These are phyloP conservation scores for Pseudotulostoma volvatum DNA, from an alignment of 495 filamentous ascomycete species.

Conservation along the genomic window DNA sequence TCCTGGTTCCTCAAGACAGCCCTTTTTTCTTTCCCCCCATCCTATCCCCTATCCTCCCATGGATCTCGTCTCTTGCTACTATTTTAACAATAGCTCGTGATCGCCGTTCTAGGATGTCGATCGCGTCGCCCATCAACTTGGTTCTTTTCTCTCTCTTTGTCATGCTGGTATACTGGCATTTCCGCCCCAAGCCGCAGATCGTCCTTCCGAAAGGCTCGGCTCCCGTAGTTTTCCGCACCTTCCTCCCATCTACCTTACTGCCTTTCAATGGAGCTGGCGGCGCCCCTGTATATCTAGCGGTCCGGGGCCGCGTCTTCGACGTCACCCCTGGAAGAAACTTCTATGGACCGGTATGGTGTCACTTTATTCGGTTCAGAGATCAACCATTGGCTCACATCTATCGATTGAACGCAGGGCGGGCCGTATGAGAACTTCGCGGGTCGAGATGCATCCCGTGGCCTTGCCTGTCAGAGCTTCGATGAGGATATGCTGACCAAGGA, in stretches of 20 bases:
- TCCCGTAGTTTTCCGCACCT: slow-evolving; percentile 73
- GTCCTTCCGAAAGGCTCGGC: slow-evolving; percentile 52
- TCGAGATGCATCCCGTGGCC: slow-evolving; percentile 77
- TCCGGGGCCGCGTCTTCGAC: slow-evolving; percentile 76
- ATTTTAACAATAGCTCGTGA: no score
- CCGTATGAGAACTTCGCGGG: slow-evolving; percentile 91
- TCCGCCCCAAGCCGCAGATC: slow-evolving; percentile 42
- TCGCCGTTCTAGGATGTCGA: slow-evolving; percentile 35
- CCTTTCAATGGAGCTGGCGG: slow-evolving; percentile 72
- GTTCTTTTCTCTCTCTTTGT: slow-evolving; percentile 54
- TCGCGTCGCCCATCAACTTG: slow-evolving; percentile 66
- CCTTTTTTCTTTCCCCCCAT: slow-evolving; percentile 3
- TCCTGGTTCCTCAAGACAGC: slow-evolving; percentile 7
- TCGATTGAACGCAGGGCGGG: slow-evolving; percentile 37
- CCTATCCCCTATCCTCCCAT: slow-evolving; percentile 2
- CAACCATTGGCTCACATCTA: background rate
- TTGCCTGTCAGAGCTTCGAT: slow-evolving; percentile 89
- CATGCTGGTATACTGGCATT: slow-evolving; percentile 51
- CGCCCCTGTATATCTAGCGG: slow-evolving; percentile 66
- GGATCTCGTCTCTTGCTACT: no score
- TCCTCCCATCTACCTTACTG: slow-evolving; percentile 69
- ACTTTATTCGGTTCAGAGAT: background rate
- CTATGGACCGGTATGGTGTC: slow-evolving; percentile 53
- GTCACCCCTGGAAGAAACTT: slow-evolving; percentile 73
- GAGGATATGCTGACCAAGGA: slow-evolving; percentile 93